Base-by-base conservation (phyloP, 2,329 filamentous ascomycete species). In the Talaromyces sp. region DNA sequence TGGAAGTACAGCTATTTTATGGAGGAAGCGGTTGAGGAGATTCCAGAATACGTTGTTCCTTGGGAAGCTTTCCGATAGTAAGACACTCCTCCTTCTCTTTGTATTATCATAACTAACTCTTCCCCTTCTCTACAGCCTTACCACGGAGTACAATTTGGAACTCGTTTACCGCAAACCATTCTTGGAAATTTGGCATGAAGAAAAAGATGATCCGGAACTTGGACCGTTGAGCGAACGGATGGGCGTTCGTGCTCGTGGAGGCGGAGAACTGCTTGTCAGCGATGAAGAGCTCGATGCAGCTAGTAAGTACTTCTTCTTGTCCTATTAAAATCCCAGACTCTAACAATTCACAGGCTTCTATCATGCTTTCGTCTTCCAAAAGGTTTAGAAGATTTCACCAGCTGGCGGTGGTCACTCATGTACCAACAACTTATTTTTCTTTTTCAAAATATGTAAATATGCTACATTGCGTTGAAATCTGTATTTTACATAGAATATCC, bases 1-100 rank as follows among this genome's bases (percentile, higher is more conserved):
- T 98, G 95, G 93, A 97, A 95, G 78, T 99, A 99, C 81, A 96
- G 88, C 74, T 99, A 97, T 82, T 96, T 93, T 77, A 88, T 99
- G 65, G 89, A 95, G 72, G 95, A 99, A 79, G 95, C 95, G 0
- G 95, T 99, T 22, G 94, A 98, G 76, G 91, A 93, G 74, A 92
- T 97, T 7, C 94, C 95, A 2, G 95, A 99, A 80, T 99, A 97
- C 75, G 94, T 99, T 1, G 95, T 99, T 1, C 95, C 95, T 0
- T 99, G 95, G 94, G 93, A 97, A 76, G 93, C 93, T 0, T 98
- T 99, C 81, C 91, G 95, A 79, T 93, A 92, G 73, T 82, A 70
- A 74, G 78, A 73, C 40, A 13, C 34, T 36, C 27, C 17, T 31
- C 5, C 47, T 2, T 62, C 25, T 54, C 7, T 29, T 29, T 17